Base-by-base conservation (phyloP, 2,329 filamentous ascomycete species). In the Trichoderma oligosporum region DNA sequence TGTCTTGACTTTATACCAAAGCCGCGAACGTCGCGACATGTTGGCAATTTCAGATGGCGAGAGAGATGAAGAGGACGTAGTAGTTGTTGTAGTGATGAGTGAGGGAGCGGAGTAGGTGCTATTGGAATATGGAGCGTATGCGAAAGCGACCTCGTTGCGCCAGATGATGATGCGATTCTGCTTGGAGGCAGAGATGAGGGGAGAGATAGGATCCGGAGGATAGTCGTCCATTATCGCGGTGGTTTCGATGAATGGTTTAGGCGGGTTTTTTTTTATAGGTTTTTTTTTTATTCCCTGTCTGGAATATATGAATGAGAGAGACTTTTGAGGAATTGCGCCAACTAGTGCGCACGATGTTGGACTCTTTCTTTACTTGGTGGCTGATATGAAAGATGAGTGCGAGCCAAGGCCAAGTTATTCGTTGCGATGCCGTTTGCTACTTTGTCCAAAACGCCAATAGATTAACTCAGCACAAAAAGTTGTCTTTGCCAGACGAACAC, bases 101-200 rank as follows among this genome's bases (percentile, higher is more conserved):
- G 67, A 63, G 11, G 70, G 62, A 14, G 67, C 68, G 20, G 62
- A 63, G 4, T 68, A 66, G 55, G 71, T 74, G 49, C 59, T 62
- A 63, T 64, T 67, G 18, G 66, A 64, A 33, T 65, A 66, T 9
- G 58, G 57, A 20, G 47, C 52, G 35, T 68, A 62, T 46, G 71
- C 68, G 20, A 68, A 65, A 33, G 70, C 70, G 46, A 82, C 77
- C 67, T 82, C 80, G 52, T 69, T 68, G 56, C 76, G 75, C 80
- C 80, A 82, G 59, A 77, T 71, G 58, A 76, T 67, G 61, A 82
- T 79, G 66, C 74, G 73, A 47, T 70, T 65, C 47, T 73, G 68
- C 56, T 72, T 72, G 53, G 70, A 64, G 29, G 67, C 60, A 49
- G 68, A 67, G 62, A 72, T 70, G 61, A 64, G 64, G 56, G 56